These are phyloP conservation scores for Mycena rebaudengoi DNA, from an alignment of 768 basidiomycete genomes.

Conservation along the genomic window DNA sequence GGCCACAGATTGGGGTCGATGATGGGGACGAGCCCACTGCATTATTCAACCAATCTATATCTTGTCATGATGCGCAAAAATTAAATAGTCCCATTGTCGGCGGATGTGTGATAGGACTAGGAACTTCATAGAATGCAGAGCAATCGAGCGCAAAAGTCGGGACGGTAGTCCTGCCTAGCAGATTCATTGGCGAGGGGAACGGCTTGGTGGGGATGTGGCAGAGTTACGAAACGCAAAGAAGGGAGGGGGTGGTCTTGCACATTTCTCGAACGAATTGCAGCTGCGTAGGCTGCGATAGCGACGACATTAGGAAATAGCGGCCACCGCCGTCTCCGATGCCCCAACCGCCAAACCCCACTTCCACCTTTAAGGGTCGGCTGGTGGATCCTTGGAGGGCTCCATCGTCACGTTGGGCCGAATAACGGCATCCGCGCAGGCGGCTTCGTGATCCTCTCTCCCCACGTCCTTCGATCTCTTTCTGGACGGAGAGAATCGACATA, in stretches of 20 bases:
- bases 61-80: too few species aligned
- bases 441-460: background rate
- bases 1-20: too few species aligned
- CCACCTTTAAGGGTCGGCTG: background rate
- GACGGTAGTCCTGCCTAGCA: background rate
- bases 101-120: too few species aligned
- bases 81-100: too few species aligned
- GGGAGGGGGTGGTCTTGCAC: background rate
- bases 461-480: background rate
- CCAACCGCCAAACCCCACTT: background rate
- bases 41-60: too few species aligned
- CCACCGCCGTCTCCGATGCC: background rate
- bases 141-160: background rate
- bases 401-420: background rate
- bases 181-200: background rate
- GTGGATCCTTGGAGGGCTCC: background rate
- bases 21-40: too few species aligned
- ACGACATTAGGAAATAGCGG: background rate
- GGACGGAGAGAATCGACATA: background rate
- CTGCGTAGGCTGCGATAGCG: background rate
- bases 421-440: background rate
- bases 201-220: background rate
- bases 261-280: background rate
- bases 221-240: background rate
- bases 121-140: background rate